phyloP scores from a whole-genome alignment of 768 basidiomycete species.

The Nidula microcarpa region DNA sequence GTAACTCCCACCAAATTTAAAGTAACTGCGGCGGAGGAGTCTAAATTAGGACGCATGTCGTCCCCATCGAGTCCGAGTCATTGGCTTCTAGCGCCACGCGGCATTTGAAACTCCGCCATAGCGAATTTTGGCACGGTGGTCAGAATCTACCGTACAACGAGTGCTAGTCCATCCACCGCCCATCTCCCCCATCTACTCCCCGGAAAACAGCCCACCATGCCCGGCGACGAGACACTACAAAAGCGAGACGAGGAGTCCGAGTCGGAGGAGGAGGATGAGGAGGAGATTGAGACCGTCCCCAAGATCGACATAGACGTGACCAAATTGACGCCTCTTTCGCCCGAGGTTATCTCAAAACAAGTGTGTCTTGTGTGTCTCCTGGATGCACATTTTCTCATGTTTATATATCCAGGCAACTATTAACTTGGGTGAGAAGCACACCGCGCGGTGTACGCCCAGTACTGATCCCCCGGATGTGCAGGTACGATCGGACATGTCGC shows the following conservation, averaged over 20 bases:
- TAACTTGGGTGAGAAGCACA: slow-evolving; percentile 63
- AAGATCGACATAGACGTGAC: slow-evolving; percentile 76
- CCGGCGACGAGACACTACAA: slow-evolving; percentile 64
- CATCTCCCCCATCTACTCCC: background rate
- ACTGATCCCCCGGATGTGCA: slow-evolving; percentile 21
- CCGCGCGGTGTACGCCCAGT: background rate
- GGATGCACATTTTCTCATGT: background rate
- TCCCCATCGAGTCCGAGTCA: background rate
- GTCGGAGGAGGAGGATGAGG: slow-evolving; percentile 62
- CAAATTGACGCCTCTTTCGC: slow-evolving; percentile 83
- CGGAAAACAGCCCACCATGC: slow-evolving; percentile 38
- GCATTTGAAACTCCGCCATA: background rate
- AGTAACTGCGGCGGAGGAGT: too few species aligned
- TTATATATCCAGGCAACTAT: slow-evolving; percentile 73
- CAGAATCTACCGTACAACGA: too few species aligned
- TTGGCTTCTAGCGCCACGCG: background rate
- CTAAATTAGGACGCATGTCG: too few species aligned
- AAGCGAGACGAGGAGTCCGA: slow-evolving; percentile 68
- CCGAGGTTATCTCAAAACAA: slow-evolving; percentile 90
- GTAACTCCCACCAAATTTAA: too few species aligned
- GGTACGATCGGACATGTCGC: slow-evolving; percentile 99
- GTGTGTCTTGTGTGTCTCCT: slow-evolving; percentile 34
- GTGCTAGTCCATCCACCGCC: too few species aligned
- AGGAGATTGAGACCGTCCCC: slow-evolving; percentile 49
- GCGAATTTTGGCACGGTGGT: background rate